These are phyloP conservation scores for Suillus discolor DNA, from an alignment of 768 basidiomycete genomes.

Conservation along the genomic window DNA sequence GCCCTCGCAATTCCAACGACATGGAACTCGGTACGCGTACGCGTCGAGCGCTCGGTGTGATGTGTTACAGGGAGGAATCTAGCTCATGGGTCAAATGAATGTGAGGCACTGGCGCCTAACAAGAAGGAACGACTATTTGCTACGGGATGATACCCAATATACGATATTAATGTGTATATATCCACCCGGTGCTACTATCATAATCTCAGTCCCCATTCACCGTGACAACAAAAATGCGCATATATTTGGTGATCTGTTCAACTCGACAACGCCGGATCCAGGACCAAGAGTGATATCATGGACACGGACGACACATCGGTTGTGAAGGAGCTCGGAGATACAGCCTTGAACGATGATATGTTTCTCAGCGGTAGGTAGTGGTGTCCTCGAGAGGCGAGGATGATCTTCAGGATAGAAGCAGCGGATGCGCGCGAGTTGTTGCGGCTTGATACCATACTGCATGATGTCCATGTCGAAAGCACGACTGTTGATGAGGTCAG, in stretches of 20 bases:
- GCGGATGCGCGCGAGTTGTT: too few species aligned
- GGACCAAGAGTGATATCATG: too few species aligned
- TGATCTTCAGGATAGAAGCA: too few species aligned
- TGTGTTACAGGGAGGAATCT: constrained; percentile 23
- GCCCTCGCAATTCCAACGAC: constrained; percentile 16
- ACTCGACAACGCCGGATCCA: too few species aligned
- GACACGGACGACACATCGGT: too few species aligned
- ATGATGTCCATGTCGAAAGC: too few species aligned
- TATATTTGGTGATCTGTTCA: not conserved
- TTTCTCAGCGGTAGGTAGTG: too few species aligned
- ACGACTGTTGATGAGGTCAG: too few species aligned
- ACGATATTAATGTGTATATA: not conserved
- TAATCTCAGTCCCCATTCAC: not conserved
- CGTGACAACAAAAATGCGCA: not conserved
- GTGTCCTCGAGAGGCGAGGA: too few species aligned
- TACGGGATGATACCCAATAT: not conserved
- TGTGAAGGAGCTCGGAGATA: too few species aligned
- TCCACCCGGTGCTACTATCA: not conserved
- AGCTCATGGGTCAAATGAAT: constrained; percentile 21
- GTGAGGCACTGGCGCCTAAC: not conserved
- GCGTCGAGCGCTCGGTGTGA: constrained; percentile 29
- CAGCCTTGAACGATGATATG: too few species aligned
- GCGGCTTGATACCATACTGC: too few species aligned
- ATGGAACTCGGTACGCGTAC: constrained; percentile 33
- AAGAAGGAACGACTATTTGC: not conserved